Evolutionary conservation across 108 stramenopile species (phyloP).

Genomic region (Pelagomonas calceolata): DNA sequence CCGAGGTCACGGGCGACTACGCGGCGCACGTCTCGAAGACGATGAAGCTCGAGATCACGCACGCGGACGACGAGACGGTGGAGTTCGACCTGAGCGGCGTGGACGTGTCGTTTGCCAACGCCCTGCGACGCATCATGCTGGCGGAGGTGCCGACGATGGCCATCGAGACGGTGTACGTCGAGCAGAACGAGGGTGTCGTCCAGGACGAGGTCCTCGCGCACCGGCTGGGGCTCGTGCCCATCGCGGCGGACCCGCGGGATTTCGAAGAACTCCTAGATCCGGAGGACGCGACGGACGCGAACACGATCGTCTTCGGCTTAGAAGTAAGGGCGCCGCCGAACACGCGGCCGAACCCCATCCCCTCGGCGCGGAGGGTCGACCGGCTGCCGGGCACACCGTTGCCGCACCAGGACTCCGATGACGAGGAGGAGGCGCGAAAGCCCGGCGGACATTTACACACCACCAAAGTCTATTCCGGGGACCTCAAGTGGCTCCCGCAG

Average conservation of each 20-base stretch:
- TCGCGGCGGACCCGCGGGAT: slow-evolving; percentile 32
- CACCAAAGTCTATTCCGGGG: slow-evolving; percentile 62
- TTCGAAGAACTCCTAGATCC: slow-evolving; percentile 25
- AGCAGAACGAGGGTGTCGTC: slow-evolving; percentile 40
- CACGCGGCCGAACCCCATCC: no score
- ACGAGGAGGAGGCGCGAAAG: neutral
- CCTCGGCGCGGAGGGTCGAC: no score
- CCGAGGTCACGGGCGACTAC: no score
- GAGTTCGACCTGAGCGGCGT: slow-evolving; percentile 45
- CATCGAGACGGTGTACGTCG: slow-evolving; percentile 44
- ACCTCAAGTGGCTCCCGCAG: slow-evolving; percentile 78
- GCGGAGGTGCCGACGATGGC: slow-evolving; percentile 49
- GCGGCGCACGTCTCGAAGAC: no score
- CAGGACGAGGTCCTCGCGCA: slow-evolving; percentile 36
- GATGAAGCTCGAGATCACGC: no score
- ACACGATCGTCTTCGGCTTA: slow-evolving; percentile 78
- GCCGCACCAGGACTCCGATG: slow-evolving; percentile 26
- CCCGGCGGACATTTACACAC: no score
- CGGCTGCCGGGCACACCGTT: neutral
- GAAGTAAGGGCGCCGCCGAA: slow-evolving; percentile 50
- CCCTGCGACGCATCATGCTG: slow-evolving; percentile 44
- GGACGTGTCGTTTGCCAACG: slow-evolving; percentile 46
- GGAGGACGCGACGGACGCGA: slow-evolving; percentile 47
- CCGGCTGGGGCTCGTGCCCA: slow-evolving; percentile 34
- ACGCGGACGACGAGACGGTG: slow-evolving; percentile 3